phyloP scores from a whole-genome alignment of 1,139 yeast genomes.

The Candida tetrigidarum region DNA sequence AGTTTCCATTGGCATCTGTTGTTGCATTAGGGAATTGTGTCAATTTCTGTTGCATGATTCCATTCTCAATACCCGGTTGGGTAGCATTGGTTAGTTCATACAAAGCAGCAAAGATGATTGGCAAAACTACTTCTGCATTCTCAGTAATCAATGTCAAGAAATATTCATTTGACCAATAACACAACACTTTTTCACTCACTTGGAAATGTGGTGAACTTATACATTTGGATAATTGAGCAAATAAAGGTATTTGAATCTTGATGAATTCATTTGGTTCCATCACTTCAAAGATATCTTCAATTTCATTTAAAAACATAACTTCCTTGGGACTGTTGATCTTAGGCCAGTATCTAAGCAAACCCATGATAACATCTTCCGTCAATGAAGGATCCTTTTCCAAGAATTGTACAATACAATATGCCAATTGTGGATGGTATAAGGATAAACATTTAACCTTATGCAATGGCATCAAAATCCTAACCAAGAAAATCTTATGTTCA shows the following conservation, averaged over 20 bases:
- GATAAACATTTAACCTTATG: conserved; percentile 91
- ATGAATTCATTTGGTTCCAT: conserved; percentile 93
- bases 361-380: conserved; percentile 96
- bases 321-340: conserved; percentile 95
- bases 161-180: conserved; percentile 95
- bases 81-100: conserved; percentile 74
- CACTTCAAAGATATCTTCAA: conserved; percentile 95
- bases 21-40: conserved; percentile 44
- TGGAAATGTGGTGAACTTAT: conserved; percentile 96
- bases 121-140: conserved; percentile 88
- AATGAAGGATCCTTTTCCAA: conserved; percentile 89
- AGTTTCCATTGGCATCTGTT: conserved; percentile 52
- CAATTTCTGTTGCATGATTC: conserved; percentile 48
- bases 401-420: conserved; percentile 96
- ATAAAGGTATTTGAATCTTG: conserved; percentile 90
- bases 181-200: conserved; percentile 93
- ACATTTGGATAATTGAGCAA: conserved; percentile 93
- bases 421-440: conserved; percentile 93
- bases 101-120: conserved; percentile 88
- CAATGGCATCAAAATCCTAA: conserved; percentile 87
- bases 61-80: conserved; percentile 54
- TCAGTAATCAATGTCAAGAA: conserved; percentile 90
- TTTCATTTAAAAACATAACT: conserved; percentile 92
- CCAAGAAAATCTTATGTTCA: conserved; percentile 90
- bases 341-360: conserved; percentile 95